Evolutionary conservation across 371 early-diverging fungal species (phyloP), one percentile per base, ranked within the genome.

Genomic region (Sporodiniella umbellata): DNA sequence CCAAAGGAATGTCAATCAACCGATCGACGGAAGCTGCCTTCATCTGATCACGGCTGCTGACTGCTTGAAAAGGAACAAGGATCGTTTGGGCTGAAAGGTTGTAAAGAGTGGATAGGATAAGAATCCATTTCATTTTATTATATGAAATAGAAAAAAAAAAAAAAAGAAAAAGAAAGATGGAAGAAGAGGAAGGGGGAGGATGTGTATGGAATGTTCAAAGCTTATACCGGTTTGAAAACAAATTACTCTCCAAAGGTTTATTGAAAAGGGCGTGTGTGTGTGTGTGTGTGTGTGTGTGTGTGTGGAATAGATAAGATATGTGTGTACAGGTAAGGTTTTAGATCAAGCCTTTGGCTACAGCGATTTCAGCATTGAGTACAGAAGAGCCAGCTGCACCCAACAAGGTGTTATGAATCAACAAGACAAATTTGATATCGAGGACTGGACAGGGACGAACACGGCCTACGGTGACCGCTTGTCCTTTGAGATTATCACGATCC

Each of bases 331-430:
- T n/a, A n/a, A n/a, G n/a, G n/a, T 30, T 46, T 48, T 73, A 76
- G 23, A 86, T 60, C 35, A 87, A 71, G 5, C 89, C 90, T 75
- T 86, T 88, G 60, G 87, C 86, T 47, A 85, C 79, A 22, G 93
- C 92, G 23, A 94, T 76, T 70, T 98, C 97, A n/a, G 98, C 98
- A 60, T 96, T 93, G 55, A 96, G 72, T 35, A 98, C 90, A 49
- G 90, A 84, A 54, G 92, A 90, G 43, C 97, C 96, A 8, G 98
- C 98, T 26, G 98, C 98, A 42, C 98, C 98, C 39, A 98, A 78
- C 38, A 98, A 81, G 33, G 98, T 98, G 73, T 98, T 98, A 72
- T 98, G 98, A 33, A 88, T 86, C 26, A 98, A 78, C 30, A 94
- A 66, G 17, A 89, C 85, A 53, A 98, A 88, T 74, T 91, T 94